Base-by-base conservation (phyloP, 2,329 filamentous ascomycete genomes). In the Arthrobotrys conoides region DNA sequence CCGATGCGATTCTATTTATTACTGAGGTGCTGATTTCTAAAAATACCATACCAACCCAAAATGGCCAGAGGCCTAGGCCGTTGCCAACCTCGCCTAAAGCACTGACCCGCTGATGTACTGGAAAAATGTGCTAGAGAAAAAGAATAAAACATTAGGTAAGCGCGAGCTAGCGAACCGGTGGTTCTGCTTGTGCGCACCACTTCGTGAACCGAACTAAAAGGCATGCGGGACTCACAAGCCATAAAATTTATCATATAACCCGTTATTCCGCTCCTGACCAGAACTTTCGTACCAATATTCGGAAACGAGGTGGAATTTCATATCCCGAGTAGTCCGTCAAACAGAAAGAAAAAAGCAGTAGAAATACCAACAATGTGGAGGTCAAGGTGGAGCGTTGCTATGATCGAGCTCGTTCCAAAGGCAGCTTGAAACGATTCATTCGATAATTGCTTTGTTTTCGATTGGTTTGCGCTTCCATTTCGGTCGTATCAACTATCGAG, bases 401-500 rank as follows among this genome's bases (percentile, higher is more conserved):
- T 30, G 24, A 22, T 16, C 1, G 5, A 53, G 12, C 27, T 55
- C 16, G 1, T 30, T 30, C 12, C 12, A 9, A 18, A 20, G n/a
- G 24, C 24, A 55, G 33, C 16, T n/a, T n/a, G 51, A 33, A 18
- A 27, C 27, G 27, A 16, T 30, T 18, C 6, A 55, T 18, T 27
- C 51, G 18, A 33, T 33, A 5, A 33, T 55, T 30, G 9, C 8
- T 9, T 24, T 27, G 24, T 44, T 61, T n/a, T 24, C 14, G 1
- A n/a, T 44, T 44, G 12, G 18, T n/a, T n/a, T 27, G 20, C 20
- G 57, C 57, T 44, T 27, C 57, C 33, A 53, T 14, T 30, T 68
- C 53, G 36, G 49, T 12, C 33, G 48, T 44, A 57, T 57, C 20
- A 61, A 49, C 30, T 46, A 30, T 64, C 36, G 53, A 57, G 38